A percentile compares a stretch with the other conserved stretches of the same genome.
phyloP scores from a whole-genome alignment of 129 eudicot species.

The Centella asiatica region DNA sequence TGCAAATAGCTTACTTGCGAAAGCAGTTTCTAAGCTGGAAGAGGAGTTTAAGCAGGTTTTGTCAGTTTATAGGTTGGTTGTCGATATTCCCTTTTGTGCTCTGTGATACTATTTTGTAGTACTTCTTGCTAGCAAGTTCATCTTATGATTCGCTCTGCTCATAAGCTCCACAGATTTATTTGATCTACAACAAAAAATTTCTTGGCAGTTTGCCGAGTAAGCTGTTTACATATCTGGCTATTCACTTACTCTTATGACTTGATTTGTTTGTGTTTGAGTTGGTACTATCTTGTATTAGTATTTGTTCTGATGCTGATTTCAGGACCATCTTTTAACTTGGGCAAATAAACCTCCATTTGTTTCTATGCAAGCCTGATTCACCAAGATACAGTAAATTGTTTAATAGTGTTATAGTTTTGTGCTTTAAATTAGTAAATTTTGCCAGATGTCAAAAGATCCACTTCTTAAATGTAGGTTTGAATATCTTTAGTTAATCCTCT shows the following conservation, averaged over 20 bases:
- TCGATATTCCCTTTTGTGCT: neutral
- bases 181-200: too few relatives aligned
- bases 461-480: neutral
- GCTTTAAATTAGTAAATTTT: neutral
- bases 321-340: neutral
- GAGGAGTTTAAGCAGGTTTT: constrained; percentile 86
- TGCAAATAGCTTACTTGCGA: constrained; percentile 73
- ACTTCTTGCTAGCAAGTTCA: neutral
- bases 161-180: neutral
- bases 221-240: too few relatives aligned
- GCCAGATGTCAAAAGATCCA: neutral
- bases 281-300: too few relatives aligned
- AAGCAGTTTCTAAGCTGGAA: constrained; percentile 90
- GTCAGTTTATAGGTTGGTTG: constrained; percentile 63
- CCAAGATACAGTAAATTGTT: neutral
- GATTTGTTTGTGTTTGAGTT: neutral
- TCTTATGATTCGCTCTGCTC: neutral
- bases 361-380: neutral
- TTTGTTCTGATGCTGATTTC: neutral
- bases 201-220: too few relatives aligned
- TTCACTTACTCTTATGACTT: too few relatives aligned
- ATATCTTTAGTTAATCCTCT: neutral
- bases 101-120: neutral
- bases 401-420: neutral
- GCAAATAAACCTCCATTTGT: neutral